Base-by-base conservation (phyloP, 805 yeast genomes). In the Lachancea thermotolerans region DNA sequence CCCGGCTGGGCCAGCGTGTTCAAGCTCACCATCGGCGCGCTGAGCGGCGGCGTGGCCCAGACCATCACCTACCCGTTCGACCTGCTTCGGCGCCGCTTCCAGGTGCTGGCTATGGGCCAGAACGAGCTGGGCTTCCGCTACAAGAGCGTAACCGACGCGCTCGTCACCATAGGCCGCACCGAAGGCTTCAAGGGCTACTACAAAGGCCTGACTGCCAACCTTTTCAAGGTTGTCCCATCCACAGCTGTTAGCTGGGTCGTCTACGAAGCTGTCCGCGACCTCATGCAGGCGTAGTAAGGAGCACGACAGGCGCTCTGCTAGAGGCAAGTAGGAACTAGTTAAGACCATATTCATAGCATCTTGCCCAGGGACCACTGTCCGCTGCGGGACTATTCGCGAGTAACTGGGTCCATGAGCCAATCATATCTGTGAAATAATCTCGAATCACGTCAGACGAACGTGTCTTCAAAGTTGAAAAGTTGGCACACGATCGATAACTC, bases 181-280 rank as follows among this genome's bases (percentile, higher is more conserved):
- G 98, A 91, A 63, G 97, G 97, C 1, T 68, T 73, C 40, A 68
- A 62, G 37, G 91, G 90, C 1, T 76, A 84, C 33, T 84, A 82
- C 67, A 82, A 78, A 56, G 91, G 91, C 0, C 70, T 83, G 62
- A 73, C 80, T 2, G 93, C 95, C 1, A 88, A 88, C 59, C 71
- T 87, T 61, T 82, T 85, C 71, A 91, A 90, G 61, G 93, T 91
- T 3, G 85, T 88, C 39, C 97, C 98, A 0, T 81, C 93, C 11
- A 91, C 93, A 90, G 98, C 98, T 3, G 88, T 90, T 14, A 87
- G 91, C 49, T 91, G 97, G 96, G 71, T 89, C 54, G 79, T 85
- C 49, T 82, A 79, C 62, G 98, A 95, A 53, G 66, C 82, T 29
- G 71, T 86, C 42, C 78, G 81, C 54, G 85, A 78, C 16, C 44